A percentile compares a stretch with the other conserved stretches of the same genome.
Evolutionary conservation across 139 green algal genomes (phyloP).

Genomic region (Pleodorina starrii): DNA sequence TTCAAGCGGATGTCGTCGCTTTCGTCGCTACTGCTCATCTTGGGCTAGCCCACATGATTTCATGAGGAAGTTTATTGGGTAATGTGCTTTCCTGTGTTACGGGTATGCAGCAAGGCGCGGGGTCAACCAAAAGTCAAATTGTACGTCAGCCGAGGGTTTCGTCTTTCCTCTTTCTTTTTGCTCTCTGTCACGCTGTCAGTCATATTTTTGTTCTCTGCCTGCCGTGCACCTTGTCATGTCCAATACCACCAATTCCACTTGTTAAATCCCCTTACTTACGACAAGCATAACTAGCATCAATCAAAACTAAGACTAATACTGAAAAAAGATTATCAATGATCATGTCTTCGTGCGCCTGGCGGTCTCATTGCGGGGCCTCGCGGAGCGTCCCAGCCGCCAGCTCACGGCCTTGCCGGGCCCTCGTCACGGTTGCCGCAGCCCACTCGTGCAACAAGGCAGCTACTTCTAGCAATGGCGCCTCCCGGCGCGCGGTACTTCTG

Average conservation of each 20-base stretch:
- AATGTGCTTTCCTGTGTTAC: background rate
- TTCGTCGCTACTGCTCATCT: slow-evolving; percentile 6
- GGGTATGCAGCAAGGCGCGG: no score
- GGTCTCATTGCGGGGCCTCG: background rate
- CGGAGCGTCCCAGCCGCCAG: background rate
- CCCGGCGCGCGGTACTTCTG: background rate
- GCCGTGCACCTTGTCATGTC: no score
- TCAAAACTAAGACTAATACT: no score
- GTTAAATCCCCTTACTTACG: no score
- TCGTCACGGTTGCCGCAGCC: background rate
- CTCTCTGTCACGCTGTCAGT: no score
- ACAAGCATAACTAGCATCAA: no score
- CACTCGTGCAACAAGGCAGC: background rate
- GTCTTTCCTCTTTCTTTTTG: no score
- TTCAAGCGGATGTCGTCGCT: slow-evolving; percentile 9
- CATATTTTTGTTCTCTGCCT: no score
- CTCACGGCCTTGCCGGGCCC: background rate
- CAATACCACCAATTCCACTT: no score
- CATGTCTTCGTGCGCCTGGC: background rate
- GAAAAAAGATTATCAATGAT: no score
- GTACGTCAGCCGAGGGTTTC: no score
- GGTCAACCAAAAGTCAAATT: slow-evolving; percentile 5
- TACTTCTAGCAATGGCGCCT: background rate
- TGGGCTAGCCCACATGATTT: no score
- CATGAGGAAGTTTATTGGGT: background rate